A percentile compares a stretch with the other conserved stretches of the same genome.
Evolutionary conservation across 129 eudicot genomes (phyloP).

Genomic region (Rutidosis leptorrhynchoides): DNA sequence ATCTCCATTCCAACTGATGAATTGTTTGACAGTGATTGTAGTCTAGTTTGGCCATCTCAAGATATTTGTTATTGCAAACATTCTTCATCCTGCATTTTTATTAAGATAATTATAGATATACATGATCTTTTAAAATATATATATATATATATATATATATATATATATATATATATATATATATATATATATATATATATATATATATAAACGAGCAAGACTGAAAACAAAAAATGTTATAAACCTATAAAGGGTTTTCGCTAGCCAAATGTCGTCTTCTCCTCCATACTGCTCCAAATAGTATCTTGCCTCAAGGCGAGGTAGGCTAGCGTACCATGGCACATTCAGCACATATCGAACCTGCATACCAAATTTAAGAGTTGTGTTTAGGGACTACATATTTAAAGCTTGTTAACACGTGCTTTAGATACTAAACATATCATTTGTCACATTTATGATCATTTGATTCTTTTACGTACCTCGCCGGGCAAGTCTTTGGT

Average conservation of each 20-base stretch:
- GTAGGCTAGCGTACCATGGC: slow-evolving; percentile 8
- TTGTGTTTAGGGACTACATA: background rate
- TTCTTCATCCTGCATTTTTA: background rate
- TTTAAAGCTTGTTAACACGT: background rate
- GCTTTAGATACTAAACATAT: background rate
- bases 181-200: too few relatives aligned
- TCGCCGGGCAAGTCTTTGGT: slow-evolving; percentile 1
- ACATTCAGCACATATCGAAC: background rate
- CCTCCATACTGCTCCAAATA: background rate
- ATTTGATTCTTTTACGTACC: background rate
- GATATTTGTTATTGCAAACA: background rate
- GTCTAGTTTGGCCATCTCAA: slow-evolving; percentile 6
- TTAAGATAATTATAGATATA: too few relatives aligned
- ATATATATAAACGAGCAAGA: too few relatives aligned
- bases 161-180: too few relatives aligned
- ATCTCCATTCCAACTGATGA: background rate
- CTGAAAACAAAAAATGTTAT: too few relatives aligned
- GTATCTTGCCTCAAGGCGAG: slow-evolving; percentile 6
- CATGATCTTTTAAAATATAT: too few relatives aligned
- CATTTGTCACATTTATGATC: too few relatives aligned
- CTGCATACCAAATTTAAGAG: background rate
- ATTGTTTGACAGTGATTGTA: slow-evolving; percentile 9
- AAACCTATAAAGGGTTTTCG: background rate
- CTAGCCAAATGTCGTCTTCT: background rate
- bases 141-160: too few relatives aligned